Evolutionary conservation across 2,329 filamentous ascomycete genomes (phyloP).

Genomic region (Diplodia seriata): DNA sequence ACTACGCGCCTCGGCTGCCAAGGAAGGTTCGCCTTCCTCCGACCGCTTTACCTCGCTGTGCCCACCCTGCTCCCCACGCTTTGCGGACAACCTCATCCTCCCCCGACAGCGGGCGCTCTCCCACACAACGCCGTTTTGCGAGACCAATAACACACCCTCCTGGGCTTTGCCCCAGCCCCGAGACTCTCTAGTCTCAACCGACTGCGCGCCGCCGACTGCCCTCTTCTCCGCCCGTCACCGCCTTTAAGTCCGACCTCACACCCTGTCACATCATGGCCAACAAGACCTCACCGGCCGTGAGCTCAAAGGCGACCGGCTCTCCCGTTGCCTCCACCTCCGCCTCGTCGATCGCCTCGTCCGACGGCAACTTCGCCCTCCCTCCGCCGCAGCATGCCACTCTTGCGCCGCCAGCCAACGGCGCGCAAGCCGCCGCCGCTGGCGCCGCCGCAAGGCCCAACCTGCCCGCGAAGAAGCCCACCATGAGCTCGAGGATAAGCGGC

Average conservation of each 20-base stretch:
- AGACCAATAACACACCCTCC: conserved; percentile 44
- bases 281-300: conserved; percentile 40
- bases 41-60: conserved; percentile 21
- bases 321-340: conserved; percentile 47
- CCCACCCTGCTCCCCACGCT: conserved; percentile 21
- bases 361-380: conserved; percentile 43
- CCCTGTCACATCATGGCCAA: conserved; percentile 42
- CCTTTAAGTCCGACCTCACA: conserved; percentile 32
- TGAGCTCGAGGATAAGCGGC: conserved; percentile 52
- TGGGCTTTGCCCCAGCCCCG: conserved; percentile 49
- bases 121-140: conserved; percentile 44
- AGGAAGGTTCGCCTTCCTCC: conserved; percentile 18
- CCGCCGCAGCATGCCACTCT: conserved; percentile 37
- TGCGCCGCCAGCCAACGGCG: conserved; percentile 38
- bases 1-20: conserved; percentile 31
- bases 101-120: conserved; percentile 23
- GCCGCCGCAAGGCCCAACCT: conserved; percentile 43
- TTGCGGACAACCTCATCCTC: neutral
- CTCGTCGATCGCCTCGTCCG: conserved; percentile 49
- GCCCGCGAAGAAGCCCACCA: conserved; percentile 46
- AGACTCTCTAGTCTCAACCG: conserved; percentile 37
- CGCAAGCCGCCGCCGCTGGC: conserved; percentile 35
- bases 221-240: conserved; percentile 47
- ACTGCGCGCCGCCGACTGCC: conserved; percentile 31
- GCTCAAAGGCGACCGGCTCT: conserved; percentile 42